Conservation (phyloP, 23 red algal genomes). For the Gracilaria vermiculophylla region DNA sequence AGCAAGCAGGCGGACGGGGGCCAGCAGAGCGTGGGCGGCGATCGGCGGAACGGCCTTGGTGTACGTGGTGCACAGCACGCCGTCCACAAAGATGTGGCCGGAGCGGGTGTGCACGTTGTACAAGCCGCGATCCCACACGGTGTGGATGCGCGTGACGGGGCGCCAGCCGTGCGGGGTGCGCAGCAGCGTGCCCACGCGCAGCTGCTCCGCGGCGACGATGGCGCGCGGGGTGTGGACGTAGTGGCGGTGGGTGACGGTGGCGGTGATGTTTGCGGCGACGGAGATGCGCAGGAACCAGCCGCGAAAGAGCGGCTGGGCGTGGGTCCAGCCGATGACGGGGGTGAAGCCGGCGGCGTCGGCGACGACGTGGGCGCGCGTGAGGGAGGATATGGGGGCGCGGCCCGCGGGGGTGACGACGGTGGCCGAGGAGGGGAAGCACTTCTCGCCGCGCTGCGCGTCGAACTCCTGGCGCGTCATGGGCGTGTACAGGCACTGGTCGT, state of each 20-base stretch:
- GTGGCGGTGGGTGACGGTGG: slow-evolving; percentile 12
- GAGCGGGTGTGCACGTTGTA: slow-evolving; percentile 39
- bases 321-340: slow-evolving; percentile 20
- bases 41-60: slow-evolving; percentile 41
- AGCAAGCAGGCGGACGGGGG: slow-evolving; percentile 24
- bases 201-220: background rate
- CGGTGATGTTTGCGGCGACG: background rate
- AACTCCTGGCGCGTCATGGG: slow-evolving; percentile 15
- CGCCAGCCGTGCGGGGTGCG: background rate
- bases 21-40: slow-evolving; percentile 44
- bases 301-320: background rate
- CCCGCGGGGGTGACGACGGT: background rate
- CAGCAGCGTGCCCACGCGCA: background rate
- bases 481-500: slow-evolving; percentile 29
- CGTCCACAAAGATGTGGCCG: slow-evolving; percentile 45
- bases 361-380: background rate
- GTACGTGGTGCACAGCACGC: slow-evolving; percentile 47
- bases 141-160: background rate
- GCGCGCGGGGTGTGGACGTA: background rate
- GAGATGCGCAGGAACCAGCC: slow-evolving; percentile 9
- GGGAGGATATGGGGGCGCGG: background rate
- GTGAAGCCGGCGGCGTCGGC: background rate
- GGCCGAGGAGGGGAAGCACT: slow-evolving; percentile 16
- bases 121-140: slow-evolving; percentile 33
- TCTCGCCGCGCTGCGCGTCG: background rate